Evolutionary conservation across 495 filamentous ascomycete genomes (phyloP), one percentile per base, ranked within the genome.

Genomic region (Immersiella caudata): DNA sequence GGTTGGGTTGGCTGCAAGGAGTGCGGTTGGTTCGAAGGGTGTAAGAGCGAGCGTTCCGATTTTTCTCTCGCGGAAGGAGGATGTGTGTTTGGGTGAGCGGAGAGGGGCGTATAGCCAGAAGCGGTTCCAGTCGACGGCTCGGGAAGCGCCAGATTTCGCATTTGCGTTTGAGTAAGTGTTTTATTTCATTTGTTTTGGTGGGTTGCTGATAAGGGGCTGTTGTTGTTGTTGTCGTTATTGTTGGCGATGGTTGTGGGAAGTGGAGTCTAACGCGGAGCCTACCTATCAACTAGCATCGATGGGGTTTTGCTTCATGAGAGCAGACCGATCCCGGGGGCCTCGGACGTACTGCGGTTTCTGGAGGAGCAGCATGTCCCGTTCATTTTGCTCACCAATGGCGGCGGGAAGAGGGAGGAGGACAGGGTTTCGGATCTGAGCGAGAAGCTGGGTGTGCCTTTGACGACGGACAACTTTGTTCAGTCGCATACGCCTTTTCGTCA

Each of bases 381-480:
- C 75, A 96, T 97, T 70, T 94, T 97, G 73, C 86, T 97, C 33
- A 97, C 94, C 57, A 97, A 97, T 72, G 93, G 93, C 56, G 94
- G 94, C 63, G 94, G 94, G 64, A 96, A 94, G 79, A 90, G 88
- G 4, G 93, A 97, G 77, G 81, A 88, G 71, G 93, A 97, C 73
- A 84, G 93, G 57, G 96, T 93, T 70, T 73, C 87, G n/a, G 90
- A 96, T 69, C 86, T 97, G 21, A 91, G 87, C 72, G 79, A 86
- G 61, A 90, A 93, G 75, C 86, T 97, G 20, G 87, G 93, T 61
- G 82, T 93, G 18, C 82, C 85, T 62, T 87, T 97, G 51, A 88
- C 88, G 2, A 90, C 91, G 0, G 90, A 90, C 50, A 93, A 96
- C 72, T 96, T 97, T 79, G 94, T 97, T 75, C 96, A 93, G 75